Evolutionary conservation across 2,329 filamentous ascomycete species (phyloP).

Genomic region (Stagonosporopsis tanaceti): DNA sequence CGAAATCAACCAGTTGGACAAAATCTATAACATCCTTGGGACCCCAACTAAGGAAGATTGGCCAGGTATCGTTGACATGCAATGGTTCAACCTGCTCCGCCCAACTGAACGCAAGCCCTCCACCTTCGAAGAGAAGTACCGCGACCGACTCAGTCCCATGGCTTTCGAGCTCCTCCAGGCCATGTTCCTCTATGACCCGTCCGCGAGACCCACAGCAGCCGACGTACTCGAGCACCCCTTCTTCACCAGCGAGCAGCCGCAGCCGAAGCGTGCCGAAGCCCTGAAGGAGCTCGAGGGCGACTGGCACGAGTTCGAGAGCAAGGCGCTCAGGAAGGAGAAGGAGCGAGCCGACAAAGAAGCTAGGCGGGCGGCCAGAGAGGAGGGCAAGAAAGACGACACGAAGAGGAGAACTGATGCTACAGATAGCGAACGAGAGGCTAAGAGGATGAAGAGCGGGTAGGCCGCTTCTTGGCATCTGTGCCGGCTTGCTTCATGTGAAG

Average conservation of each 20-base stretch:
- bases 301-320: constrained; percentile 99
- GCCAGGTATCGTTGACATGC: constrained; percentile 91
- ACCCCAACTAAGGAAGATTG: constrained; percentile 86
- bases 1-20: constrained; percentile 95
- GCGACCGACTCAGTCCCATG: constrained; percentile 75
- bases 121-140: constrained; percentile 84
- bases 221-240: constrained; percentile 88
- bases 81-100: constrained; percentile 93
- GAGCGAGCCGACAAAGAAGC: constrained; percentile 71
- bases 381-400: constrained; percentile 42
- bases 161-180: constrained; percentile 82
- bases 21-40: constrained; percentile 92
- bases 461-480: background rate
- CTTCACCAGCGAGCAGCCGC: constrained; percentile 83
- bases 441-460: constrained; percentile 39
- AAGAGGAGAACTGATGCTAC: constrained; percentile 44
- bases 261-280: constrained; percentile 80
- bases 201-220: constrained; percentile 80
- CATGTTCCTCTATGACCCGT: constrained; percentile 92
- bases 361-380: constrained; percentile 48
- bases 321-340: constrained; percentile 89
- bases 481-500: background rate
- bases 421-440: constrained; percentile 42
- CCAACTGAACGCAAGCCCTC: constrained; percentile 76
- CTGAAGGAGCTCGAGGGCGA: constrained; percentile 85